Conservation (phyloP, 768 basidiomycete species). For the Boletus tylopilopsis region DNA sequence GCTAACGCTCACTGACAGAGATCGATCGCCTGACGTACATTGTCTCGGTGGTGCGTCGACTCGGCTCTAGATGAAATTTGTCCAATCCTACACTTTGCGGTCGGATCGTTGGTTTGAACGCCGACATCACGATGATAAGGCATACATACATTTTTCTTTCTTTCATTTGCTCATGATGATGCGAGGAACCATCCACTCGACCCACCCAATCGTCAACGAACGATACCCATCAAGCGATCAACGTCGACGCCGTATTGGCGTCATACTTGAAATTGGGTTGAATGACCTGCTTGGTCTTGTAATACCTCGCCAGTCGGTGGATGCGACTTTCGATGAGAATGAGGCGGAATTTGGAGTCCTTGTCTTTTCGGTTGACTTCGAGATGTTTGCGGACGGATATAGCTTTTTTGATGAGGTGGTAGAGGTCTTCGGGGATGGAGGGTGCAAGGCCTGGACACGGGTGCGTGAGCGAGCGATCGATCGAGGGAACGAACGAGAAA, state of each 20-base stretch:
- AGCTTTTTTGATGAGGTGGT: conserved; percentile 99
- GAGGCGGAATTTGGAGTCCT: conserved; percentile 95
- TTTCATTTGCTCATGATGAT: conserved; percentile 13
- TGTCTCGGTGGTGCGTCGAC: too few species aligned
- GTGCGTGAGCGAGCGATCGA: background rate
- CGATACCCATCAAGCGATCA: conserved; percentile 71
- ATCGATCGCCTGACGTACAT: too few species aligned
- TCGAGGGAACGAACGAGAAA: background rate
- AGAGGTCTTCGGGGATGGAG: conserved; percentile 97
- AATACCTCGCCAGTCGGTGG: conserved; percentile 96
- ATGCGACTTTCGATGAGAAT: conserved; percentile 99
- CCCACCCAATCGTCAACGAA: background rate
- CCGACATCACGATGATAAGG: too few species aligned
- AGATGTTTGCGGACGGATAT: conserved; percentile 99
- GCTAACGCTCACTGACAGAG: too few species aligned
- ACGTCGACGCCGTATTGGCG: conserved; percentile 88
- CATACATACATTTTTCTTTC: too few species aligned
- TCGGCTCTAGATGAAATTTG: too few species aligned
- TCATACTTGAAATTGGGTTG: conserved; percentile 99
- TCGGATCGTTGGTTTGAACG: too few species aligned
- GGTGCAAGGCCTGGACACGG: conserved; percentile 83
- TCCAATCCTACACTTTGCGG: too few species aligned
- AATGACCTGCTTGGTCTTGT: conserved; percentile 98
- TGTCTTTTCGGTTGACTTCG: conserved; percentile 97
- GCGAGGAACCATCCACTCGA: conserved; percentile 1